phyloP scores from a whole-genome alignment of 352 stramenopile genomes.

The Peronosclerospora sorghi region DNA sequence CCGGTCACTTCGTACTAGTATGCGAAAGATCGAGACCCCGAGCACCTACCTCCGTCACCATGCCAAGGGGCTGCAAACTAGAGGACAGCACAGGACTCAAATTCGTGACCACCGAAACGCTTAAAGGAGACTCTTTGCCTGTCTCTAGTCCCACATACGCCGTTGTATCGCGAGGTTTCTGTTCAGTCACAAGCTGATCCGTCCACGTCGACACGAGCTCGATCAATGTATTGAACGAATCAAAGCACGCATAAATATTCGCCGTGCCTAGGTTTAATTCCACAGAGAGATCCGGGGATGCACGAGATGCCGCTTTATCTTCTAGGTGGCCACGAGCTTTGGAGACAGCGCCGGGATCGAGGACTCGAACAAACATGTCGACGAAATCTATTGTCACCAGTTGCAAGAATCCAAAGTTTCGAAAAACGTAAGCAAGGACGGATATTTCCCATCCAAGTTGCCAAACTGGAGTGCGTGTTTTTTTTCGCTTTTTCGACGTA shows the following conservation, averaged over 20 bases:
- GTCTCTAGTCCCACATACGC: slow-evolving; percentile 66
- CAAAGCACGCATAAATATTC: slow-evolving; percentile 84
- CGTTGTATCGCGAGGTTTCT: slow-evolving; percentile 56
- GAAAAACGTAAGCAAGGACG: slow-evolving; percentile 67
- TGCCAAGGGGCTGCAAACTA: slow-evolving; percentile 15
- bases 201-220: slow-evolving; percentile 59
- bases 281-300: slow-evolving; percentile 61
- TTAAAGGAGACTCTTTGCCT: slow-evolving; percentile 35
- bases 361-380: slow-evolving; percentile 67
- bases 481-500: slow-evolving; percentile 13
- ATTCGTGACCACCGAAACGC: slow-evolving; percentile 71
- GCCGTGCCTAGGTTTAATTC: slow-evolving; percentile 75
- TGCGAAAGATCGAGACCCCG: slow-evolving; percentile 12
- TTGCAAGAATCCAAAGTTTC: slow-evolving; percentile 77
- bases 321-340: slow-evolving; percentile 13
- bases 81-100: slow-evolving; percentile 24
- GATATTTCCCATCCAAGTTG: slow-evolving; percentile 30
- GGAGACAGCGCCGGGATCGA: slow-evolving; percentile 31
- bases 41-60: slow-evolving; percentile 7
- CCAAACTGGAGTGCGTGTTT: slow-evolving; percentile 41
- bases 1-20: slow-evolving; percentile 16
- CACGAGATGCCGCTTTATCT: slow-evolving; percentile 27
- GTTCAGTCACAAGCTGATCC: slow-evolving; percentile 54
- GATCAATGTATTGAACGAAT: slow-evolving; percentile 82
- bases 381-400: slow-evolving; percentile 80